Percentiles rank a stretch among this genome's conserved stretches.
Evolutionary conservation across 371 early-diverging fungal genomes (phyloP).

Genomic region (Actinomortierella wolfii): DNA sequence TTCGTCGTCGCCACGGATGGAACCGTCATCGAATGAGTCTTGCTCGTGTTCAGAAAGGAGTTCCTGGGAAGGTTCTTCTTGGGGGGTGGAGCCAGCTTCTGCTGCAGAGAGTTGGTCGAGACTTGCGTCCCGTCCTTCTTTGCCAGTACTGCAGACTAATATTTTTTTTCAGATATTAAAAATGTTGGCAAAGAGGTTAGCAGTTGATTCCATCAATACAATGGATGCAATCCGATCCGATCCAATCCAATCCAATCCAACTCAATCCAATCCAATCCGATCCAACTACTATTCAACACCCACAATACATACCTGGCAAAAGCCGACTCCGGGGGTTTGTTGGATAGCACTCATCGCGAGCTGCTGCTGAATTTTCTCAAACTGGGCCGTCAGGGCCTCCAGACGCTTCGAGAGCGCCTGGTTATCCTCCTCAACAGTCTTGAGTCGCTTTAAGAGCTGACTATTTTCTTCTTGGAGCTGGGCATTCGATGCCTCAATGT

Average conservation of each 20-base stretch:
- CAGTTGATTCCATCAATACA: no score
- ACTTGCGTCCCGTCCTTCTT: conserved; percentile 36
- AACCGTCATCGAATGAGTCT: conserved; percentile 45
- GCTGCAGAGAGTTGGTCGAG: conserved; percentile 50
- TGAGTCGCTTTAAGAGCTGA: conserved; percentile 61
- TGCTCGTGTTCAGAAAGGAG: conserved; percentile 1
- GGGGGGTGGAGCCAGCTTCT: conserved; percentile 45
- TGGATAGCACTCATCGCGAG: conserved; percentile 48
- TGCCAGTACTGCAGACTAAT: conserved; percentile 50
- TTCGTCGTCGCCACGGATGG: conserved; percentile 34
- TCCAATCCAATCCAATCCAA: no score
- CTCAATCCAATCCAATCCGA: no score
- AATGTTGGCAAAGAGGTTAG: no score
- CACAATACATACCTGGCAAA: conserved; percentile 39
- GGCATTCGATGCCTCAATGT: conserved; percentile 74
- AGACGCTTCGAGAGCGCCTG: conserved; percentile 59
- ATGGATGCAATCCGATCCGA: no score
- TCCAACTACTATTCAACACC: no score
- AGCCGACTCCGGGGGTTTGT: conserved; percentile 44
- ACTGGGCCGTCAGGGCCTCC: conserved; percentile 59
- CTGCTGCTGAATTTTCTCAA: conserved; percentile 55
- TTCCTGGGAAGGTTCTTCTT: conserved; percentile 29
- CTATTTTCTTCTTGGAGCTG: conserved; percentile 69
- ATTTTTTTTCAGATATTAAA: no score
- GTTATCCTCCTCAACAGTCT: conserved; percentile 68